Conservation (phyloP, 495 filamentous ascomycete genomes). For the Tuber brumale region DNA sequence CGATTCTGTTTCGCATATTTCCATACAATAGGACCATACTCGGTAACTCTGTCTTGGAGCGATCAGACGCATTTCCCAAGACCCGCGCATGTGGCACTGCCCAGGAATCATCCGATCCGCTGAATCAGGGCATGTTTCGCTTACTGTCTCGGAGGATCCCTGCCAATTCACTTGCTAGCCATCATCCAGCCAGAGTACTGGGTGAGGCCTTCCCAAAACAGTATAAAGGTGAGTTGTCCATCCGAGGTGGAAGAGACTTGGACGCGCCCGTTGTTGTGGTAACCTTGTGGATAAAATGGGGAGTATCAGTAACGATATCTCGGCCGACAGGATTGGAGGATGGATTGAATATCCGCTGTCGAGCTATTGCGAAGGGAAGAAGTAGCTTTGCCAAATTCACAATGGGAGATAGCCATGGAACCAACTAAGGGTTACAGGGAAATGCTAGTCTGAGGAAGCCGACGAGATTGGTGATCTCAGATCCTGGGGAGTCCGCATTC, state of each 20-base stretch:
- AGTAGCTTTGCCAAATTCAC: neutral
- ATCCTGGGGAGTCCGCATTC: slow-evolving; percentile 50
- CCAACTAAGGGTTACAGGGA: slow-evolving; percentile 12
- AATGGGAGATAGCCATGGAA: slow-evolving; percentile 20
- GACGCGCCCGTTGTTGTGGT: slow-evolving; percentile 53
- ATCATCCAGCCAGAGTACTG: slow-evolving; percentile 69
- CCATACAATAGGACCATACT: slow-evolving; percentile 74
- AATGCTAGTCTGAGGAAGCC: slow-evolving; percentile 29
- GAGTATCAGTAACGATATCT: slow-evolving; percentile 43
- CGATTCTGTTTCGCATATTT: slow-evolving; percentile 75
- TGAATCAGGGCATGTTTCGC: slow-evolving; percentile 23
- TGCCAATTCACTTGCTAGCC: slow-evolving; percentile 20
- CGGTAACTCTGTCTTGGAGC: slow-evolving; percentile 60
- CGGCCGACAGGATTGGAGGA: slow-evolving; percentile 31
- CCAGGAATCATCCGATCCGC: neutral
- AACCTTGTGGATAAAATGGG: slow-evolving; percentile 60
- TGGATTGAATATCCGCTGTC: slow-evolving; percentile 15
- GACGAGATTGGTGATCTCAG: slow-evolving; percentile 52
- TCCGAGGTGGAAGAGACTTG: slow-evolving; percentile 44
- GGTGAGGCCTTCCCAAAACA: slow-evolving; percentile 79
- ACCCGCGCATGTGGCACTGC: neutral
- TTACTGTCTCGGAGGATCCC: slow-evolving; percentile 18
- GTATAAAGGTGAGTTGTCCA: slow-evolving; percentile 44
- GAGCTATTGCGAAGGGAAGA: slow-evolving; percentile 19
- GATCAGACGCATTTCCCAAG: slow-evolving; percentile 60